Base-by-base conservation (phyloP, 768 basidiomycete species). In the Tephrocybe sp. region DNA sequence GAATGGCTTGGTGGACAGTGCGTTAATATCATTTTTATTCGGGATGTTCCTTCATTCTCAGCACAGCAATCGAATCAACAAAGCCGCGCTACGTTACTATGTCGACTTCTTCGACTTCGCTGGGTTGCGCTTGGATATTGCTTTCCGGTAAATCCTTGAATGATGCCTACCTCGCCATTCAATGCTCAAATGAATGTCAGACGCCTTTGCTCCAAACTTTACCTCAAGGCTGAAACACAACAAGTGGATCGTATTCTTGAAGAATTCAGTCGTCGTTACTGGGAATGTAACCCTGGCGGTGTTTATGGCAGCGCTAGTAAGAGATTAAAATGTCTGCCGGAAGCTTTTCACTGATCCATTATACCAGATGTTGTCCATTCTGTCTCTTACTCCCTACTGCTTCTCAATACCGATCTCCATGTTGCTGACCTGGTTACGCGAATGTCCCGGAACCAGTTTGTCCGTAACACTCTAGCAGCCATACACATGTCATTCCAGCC, bases 181-280 rank as follows among this genome's bases (percentile, higher is more conserved):
- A 16, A 12, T 16, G 13, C 38, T 49, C 18, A 56, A 44, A 3
- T 21, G 16, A 19, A 24, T 40, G 35, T 8, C 58, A 94, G 95
- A 53, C 86, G 85, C 19, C 72, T 99, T 9, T 98, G 95, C 64
- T 85, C 86, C 11, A 97, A 96, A 65, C 78, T 99, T 2, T 98
- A 81, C 65, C 79, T 99, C 51, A 95, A 93, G 67, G 97, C 86
- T 1, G 97, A 99, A 67, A 96, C 96, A 0, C 97, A 99, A 63
- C 95, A 98, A 70, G 88, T 99, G 35, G 97, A 98, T 66, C 86
- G 97, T 35, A 98, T 99, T 53, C 77, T 99, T 5, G 93, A 92
- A 52, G 86, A 85, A 54, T 98, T 99, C 60, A 91, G 91, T 60
- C 74, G 83, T 32, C 83, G 92, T 8, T 99, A 92, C 66, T 97